These are phyloP conservation scores for Phalaenopsis aphrodite DNA, from an alignment of 106 monocot genomes.

Conservation along the genomic window DNA sequence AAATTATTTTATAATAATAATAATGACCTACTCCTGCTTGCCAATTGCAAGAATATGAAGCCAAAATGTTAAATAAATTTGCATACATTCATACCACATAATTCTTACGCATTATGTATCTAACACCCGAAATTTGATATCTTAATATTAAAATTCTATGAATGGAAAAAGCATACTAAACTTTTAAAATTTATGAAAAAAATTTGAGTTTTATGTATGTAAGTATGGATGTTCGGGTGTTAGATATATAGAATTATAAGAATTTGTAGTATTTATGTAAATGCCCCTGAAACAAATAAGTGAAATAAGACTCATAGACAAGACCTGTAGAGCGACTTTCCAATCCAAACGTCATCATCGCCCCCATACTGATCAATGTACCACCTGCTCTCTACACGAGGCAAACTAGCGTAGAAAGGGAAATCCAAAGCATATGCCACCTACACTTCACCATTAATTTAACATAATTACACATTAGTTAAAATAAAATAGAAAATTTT, in stretches of 20 bases:
- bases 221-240: too few species aligned
- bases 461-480: neutral
- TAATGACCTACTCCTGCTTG: too few species aligned
- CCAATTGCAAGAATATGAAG: too few species aligned
- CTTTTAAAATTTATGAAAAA: too few species aligned
- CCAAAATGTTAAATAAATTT: too few species aligned
- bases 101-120: too few species aligned
- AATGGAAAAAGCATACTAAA: too few species aligned
- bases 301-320: neutral
- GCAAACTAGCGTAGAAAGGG: conserved; percentile 77
- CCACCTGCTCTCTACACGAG: conserved; percentile 68
- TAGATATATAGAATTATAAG: neutral
- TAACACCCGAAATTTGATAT: too few species aligned
- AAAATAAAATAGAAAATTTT: neutral
- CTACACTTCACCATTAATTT: conserved; percentile 17
- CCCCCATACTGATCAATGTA: conserved; percentile 90
- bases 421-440: conserved; percentile 82
- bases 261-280: neutral
- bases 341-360: conserved; percentile 77
- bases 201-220: too few species aligned
- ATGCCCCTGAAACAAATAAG: neutral
- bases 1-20: neutral
- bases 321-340: conserved; percentile 90
- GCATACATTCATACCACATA: too few species aligned
- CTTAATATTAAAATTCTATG: too few species aligned